Conservation (phyloP, 371 early-diverging fungal species). For the Rhizopus stolonifer region DNA sequence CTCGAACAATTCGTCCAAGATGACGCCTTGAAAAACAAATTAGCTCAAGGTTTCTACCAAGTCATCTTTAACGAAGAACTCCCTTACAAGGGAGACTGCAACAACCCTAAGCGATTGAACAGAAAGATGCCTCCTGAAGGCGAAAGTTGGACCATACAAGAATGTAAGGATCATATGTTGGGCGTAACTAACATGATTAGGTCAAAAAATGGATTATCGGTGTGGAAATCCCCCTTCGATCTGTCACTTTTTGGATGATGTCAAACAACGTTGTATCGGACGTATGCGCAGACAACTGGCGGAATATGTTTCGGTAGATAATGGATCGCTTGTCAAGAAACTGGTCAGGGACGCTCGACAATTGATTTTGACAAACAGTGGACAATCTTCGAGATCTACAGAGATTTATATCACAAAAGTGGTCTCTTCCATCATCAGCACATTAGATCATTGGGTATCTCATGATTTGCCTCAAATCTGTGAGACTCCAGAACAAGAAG, state of each 20-base stretch:
- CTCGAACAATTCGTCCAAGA: conserved; percentile 21
- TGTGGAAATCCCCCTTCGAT: conserved; percentile 72
- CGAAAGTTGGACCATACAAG: conserved; percentile 56
- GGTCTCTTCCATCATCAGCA: conserved; percentile 24
- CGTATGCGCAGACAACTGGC: conserved; percentile 38
- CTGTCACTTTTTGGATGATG: conserved; percentile 55
- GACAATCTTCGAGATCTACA: conserved; percentile 25
- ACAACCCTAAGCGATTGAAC: conserved; percentile 48
- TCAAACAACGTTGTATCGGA: conserved; percentile 41
- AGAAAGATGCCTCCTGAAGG: conserved; percentile 55
- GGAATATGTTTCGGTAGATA: conserved; percentile 35
- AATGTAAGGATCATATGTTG: no score
- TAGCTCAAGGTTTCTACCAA: conserved; percentile 42
- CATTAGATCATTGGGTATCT: conserved; percentile 35
- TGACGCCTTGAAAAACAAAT: conserved; percentile 21
- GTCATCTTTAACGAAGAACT: conserved; percentile 57
- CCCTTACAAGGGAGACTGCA: conserved; percentile 67
- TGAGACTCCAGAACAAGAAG: conserved; percentile 29
- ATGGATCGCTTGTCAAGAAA: conserved; percentile 34
- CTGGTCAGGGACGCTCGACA: conserved; percentile 31
- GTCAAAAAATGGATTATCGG: conserved; percentile 59
- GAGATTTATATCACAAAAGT: conserved; percentile 29
- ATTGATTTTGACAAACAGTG: conserved; percentile 34
- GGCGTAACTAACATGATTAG: no score
- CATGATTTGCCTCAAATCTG: conserved; percentile 40